Evolutionary conservation across 2,329 filamentous ascomycete genomes (phyloP).

Genomic region (Alternaria burnsii): DNA sequence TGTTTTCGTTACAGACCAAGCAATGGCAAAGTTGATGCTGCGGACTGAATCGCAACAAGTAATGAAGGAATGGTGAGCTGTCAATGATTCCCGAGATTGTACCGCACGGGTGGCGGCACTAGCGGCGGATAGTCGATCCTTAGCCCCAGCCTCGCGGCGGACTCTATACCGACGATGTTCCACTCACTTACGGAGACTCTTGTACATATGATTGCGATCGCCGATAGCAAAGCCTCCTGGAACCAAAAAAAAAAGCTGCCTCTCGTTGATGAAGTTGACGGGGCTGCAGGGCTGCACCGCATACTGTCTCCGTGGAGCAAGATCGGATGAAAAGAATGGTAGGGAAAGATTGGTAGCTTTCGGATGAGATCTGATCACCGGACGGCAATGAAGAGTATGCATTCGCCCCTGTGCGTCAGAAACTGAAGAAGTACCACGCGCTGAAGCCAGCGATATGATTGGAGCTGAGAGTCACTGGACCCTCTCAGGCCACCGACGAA

Average conservation of each 20-base stretch:
- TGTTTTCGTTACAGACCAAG: background rate
- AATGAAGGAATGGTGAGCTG: background rate
- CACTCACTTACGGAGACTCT: background rate
- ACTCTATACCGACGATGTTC: background rate
- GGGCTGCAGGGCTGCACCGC: background rate
- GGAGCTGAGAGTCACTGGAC: background rate
- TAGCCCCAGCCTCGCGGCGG: background rate
- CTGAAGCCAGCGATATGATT: background rate
- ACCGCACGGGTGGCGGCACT: background rate
- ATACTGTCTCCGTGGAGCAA: background rate
- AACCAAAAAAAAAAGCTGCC: background rate
- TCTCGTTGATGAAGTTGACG: background rate
- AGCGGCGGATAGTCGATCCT: background rate
- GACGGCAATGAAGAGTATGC: too few relatives aligned
- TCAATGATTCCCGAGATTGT: background rate
- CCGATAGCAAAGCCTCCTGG: background rate
- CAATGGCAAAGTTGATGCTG: background rate
- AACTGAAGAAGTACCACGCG: background rate
- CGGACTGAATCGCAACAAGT: background rate
- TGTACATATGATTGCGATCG: background rate
- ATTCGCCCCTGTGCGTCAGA: background rate
- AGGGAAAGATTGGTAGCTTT: background rate
- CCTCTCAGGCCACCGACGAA: background rate
- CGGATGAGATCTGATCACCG: background rate
- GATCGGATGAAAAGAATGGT: accelerated